These are phyloP conservation scores for Inonotus hispidus DNA, from an alignment of 1,284 basidiomycete genomes.

Conservation along the genomic window DNA sequence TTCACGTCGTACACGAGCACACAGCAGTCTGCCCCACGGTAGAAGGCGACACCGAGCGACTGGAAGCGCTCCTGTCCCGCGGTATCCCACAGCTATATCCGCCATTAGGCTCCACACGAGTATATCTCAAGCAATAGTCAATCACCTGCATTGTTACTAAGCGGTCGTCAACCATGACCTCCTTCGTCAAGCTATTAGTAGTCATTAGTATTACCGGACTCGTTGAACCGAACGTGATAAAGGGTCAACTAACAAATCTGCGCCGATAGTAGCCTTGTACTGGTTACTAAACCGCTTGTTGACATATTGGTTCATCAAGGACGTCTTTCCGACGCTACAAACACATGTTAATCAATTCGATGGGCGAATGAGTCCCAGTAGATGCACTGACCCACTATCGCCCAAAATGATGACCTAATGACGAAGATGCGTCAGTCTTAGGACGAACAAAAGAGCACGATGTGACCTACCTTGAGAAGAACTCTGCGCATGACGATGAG, in stretches of 20 bases:
- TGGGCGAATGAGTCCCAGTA: neutral
- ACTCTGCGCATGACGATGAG: constrained; percentile 71
- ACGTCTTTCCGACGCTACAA: constrained; percentile 95
- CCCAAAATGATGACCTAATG: constrained; percentile 93
- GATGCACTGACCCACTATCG: constrained; percentile 82
- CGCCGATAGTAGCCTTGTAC: constrained; percentile 97
- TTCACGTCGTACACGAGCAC: constrained; percentile 99
- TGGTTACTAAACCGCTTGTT: constrained; percentile 99
- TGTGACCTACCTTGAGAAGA: constrained; percentile 76
- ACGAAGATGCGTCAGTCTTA: neutral
- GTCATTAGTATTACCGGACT: constrained; percentile 15
- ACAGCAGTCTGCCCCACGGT: constrained; percentile 98
- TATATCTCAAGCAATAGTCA: constrained; percentile 6
- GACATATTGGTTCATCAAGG: constrained; percentile 99
- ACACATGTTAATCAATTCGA: constrained; percentile 12
- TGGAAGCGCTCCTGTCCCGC: constrained; percentile 99
- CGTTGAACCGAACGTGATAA: neutral
- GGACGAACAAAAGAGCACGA: neutral
- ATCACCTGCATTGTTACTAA: constrained; percentile 97
- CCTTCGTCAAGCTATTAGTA: constrained; percentile 82
- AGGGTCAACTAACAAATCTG: constrained; percentile 67
- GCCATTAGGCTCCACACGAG: neutral
- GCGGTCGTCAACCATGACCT: constrained; percentile 97
- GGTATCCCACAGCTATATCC: constrained; percentile 90
- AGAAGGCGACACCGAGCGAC: constrained; percentile 97